Evolutionary conservation across 768 basidiomycete genomes (phyloP).

Genomic region (Lactarius sanguifluus): DNA sequence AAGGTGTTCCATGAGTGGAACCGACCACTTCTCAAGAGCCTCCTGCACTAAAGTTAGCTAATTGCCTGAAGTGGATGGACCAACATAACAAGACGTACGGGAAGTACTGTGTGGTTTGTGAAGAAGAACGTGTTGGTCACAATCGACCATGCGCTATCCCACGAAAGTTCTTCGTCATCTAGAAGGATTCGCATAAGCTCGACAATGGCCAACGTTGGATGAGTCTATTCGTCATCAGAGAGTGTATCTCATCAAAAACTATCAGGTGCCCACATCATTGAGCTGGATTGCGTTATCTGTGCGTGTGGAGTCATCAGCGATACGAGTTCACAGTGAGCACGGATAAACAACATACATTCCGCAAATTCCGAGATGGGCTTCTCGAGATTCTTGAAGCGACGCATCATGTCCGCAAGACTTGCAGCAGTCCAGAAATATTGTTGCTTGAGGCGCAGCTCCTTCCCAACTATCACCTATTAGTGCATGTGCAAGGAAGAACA

Average conservation of each 20-base stretch:
- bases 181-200: constrained; percentile 91
- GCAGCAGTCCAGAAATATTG: constrained; percentile 97
- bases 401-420: constrained; percentile 82
- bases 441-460: constrained; percentile 89
- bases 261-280: constrained; percentile 64
- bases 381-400: constrained; percentile 88
- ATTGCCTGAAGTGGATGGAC: background rate
- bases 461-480: constrained; percentile 56
- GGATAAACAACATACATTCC: constrained; percentile 55
- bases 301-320: background rate
- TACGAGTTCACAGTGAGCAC: background rate
- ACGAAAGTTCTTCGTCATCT: constrained; percentile 88
- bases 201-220: constrained; percentile 92
- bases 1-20: constrained; percentile 80
- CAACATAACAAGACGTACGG: constrained; percentile 48
- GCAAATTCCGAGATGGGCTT: constrained; percentile 80
- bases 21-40: constrained; percentile 90
- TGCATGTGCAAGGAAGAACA: background rate
- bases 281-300: constrained; percentile 88
- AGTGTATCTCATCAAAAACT: background rate
- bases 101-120: constrained; percentile 93
- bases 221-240: constrained; percentile 54
- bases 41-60: constrained; percentile 45
- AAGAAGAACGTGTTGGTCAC: constrained; percentile 91
- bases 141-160: constrained; percentile 86